Conservation (phyloP, 2,329 filamentous ascomycete genomes). For the Phaeoacremonium minimum region DNA sequence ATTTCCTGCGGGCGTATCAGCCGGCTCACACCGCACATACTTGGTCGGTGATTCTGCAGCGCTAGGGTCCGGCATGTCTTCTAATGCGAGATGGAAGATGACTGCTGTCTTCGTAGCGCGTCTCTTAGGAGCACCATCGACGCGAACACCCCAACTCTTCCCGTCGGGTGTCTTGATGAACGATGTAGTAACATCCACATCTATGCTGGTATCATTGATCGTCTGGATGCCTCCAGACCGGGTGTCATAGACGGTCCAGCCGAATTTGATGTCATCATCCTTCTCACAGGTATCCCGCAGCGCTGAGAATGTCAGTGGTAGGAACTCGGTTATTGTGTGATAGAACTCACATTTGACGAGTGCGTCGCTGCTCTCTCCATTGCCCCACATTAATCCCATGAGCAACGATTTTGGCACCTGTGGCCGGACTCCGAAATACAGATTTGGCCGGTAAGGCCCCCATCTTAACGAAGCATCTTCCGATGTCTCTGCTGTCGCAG, state of each 20-base stretch:
- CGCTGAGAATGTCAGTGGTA: constrained; percentile 28
- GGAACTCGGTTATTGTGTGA: constrained; percentile 2
- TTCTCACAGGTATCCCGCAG: constrained; percentile 69
- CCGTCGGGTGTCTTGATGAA: constrained; percentile 67
- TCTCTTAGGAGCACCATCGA: constrained; percentile 56
- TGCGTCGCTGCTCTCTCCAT: constrained; percentile 51
- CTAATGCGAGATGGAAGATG: constrained; percentile 58
- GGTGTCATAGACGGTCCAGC: constrained; percentile 68
- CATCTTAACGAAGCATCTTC: no score
- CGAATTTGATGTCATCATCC: constrained; percentile 62
- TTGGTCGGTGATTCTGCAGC: no score
- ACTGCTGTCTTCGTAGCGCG: constrained; percentile 55
- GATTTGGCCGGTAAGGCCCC: constrained; percentile 87
- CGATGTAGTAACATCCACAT: constrained; percentile 64
- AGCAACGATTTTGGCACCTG: constrained; percentile 74
- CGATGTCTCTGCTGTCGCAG: no score
- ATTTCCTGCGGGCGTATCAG: no score
- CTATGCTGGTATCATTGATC: constrained; percentile 62
- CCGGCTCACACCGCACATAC: no score
- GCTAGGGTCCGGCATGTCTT: constrained; percentile 52
- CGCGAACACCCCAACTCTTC: constrained; percentile 59
- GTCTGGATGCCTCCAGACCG: constrained; percentile 61
- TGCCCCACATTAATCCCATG: constrained; percentile 79
- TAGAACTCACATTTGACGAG: constrained; percentile 9
- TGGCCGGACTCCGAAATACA: constrained; percentile 89